Evolutionary conservation across 2,329 filamentous ascomycete genomes (phyloP), one percentile per base, ranked within the genome.

Genomic region (Sarocladiaceae sp.): DNA sequence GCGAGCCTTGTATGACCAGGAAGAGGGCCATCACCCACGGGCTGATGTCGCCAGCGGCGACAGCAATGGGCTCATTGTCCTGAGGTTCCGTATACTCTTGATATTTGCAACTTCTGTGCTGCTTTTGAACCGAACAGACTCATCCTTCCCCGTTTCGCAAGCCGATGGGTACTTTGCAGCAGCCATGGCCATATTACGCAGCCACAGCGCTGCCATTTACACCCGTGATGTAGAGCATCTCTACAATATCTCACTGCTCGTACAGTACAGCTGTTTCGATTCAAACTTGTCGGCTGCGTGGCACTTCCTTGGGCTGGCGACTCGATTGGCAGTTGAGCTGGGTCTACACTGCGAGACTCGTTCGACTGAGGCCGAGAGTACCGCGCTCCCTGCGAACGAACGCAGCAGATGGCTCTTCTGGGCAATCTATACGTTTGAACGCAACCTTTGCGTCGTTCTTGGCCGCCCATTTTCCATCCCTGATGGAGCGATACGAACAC

Each of bases 401-500:
- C 26, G 46, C 0, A 29, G 26, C 7, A 12, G 48, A 9, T 50
- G 46, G 48, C 23, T 51, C 2, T 51, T 51, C 32, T 50, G 50
- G 50, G 33, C 48, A 18, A n/a, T 47, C 1, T 50, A 51, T 39
- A 45, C 44, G 6, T 33, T 45, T 24, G 50, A 51, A n/a, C 31
- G 48, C 13, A 51, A 50, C 27, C 46, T 51, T 4, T 51, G 50
- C 35, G 45, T 47, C 37, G 44, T 51, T 15, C 6, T 51, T 6
- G 43, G 48, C 3, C 19, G 50, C 0, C 50, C 49, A 0, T 48
- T 49, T 33, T 49, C 45, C 13, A 51, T 52, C 31, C 45, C 49
- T 3, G 50, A 50, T 33, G 49, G 47, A 7, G 45, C 49, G 13
- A 51, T 52, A n/a, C 12, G 42, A 6, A 51, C 45, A 9, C 33